These are phyloP conservation scores for Sphagnum magellanicum DNA, from an alignment of 228 moss, liverwort and hornwort species.

Conservation along the genomic window DNA sequence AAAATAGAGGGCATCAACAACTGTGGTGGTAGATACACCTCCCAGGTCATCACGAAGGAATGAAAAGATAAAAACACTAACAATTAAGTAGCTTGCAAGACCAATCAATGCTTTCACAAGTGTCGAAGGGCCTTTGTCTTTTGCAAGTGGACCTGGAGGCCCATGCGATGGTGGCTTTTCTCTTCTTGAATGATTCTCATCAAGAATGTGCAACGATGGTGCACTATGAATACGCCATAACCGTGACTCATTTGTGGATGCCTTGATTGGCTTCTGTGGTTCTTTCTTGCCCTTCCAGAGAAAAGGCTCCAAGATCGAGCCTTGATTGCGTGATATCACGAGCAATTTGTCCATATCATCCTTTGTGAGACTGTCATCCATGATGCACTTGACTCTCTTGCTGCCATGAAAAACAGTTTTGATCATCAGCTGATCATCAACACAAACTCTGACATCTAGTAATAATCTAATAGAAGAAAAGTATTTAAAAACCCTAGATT, in stretches of 20 bases:
- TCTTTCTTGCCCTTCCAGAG: not conserved
- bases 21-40: constrained; percentile 40
- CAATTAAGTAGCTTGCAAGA: constrained; percentile 44
- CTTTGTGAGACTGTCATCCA: no score
- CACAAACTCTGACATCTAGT: no score
- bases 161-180: not conserved
- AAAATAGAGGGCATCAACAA: constrained; percentile 75
- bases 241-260: not conserved
- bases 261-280: not conserved
- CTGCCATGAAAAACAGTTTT: no score
- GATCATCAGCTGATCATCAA: no score
- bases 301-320: not conserved
- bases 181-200: not conserved
- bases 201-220: not conserved
- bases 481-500: no score
- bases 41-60: constrained; percentile 27
- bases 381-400: no score
- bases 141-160: not conserved
- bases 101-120: constrained; percentile 33
- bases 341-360: not conserved
- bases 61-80: constrained; percentile 51
- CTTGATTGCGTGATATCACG: not conserved
- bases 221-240: not conserved
- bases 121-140: constrained; percentile 16
- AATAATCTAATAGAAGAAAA: no score